Evolutionary conservation across 495 filamentous ascomycete genomes (phyloP).

Genomic region (Saxophila tyrrhenica): DNA sequence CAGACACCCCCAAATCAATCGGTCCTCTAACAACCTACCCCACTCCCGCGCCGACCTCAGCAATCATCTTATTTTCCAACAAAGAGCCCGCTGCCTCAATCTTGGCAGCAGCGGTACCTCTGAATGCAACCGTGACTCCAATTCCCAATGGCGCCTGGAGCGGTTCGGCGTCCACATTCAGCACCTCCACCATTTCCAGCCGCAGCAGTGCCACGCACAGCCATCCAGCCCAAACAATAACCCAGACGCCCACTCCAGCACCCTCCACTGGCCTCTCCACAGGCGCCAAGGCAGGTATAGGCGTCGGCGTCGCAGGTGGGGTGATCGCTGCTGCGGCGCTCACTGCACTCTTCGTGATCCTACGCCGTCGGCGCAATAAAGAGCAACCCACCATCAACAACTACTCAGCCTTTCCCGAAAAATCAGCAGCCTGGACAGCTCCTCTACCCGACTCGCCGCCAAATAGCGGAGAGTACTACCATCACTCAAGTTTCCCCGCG

Average conservation of each 20-base stretch:
- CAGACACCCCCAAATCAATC: not conserved
- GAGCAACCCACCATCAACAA: not conserved
- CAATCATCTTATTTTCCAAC: not conserved
- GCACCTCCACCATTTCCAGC: not conserved
- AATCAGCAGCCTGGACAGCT: not conserved
- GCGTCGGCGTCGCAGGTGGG: conserved; percentile 2
- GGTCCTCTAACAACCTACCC: not conserved
- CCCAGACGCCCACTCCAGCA: not conserved
- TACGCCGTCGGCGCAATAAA: not conserved
- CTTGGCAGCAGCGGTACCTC: not conserved
- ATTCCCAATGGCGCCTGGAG: not conserved
- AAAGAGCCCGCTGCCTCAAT: not conserved
- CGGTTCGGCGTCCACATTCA: not conserved
- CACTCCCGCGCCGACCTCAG: not conserved
- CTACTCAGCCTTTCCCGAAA: not conserved
- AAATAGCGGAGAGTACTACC: not conserved
- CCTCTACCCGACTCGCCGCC: not conserved
- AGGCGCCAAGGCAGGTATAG: conserved; percentile 12
- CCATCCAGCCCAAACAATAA: not conserved
- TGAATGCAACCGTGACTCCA: not conserved
- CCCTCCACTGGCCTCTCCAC: not conserved
- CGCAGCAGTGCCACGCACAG: not conserved
- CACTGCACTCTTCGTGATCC: not conserved
- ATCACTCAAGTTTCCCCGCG: not conserved
- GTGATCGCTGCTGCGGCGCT: conserved; percentile 1